phyloP scores from a whole-genome alignment of 257 asterid genomes.

The Schizonepeta tenuifolia region DNA sequence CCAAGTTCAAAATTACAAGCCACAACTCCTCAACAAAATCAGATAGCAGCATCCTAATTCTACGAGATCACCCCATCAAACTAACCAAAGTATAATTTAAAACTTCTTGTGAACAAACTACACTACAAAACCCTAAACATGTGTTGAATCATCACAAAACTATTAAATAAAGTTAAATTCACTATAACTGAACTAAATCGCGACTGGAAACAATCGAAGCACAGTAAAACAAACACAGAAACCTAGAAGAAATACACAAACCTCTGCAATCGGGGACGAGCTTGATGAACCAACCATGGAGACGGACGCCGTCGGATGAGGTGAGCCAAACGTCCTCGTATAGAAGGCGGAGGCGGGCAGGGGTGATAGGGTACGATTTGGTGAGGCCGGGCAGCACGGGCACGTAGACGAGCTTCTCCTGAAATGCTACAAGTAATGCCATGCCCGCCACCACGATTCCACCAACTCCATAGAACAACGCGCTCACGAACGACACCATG shows the following conservation, averaged over 20 bases:
- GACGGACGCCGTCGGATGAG: constrained; percentile 96
- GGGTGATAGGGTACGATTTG: constrained; percentile 88
- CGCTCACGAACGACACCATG: constrained; percentile 84
- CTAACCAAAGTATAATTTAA: constrained; percentile 22
- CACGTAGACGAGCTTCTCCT: constrained; percentile 93
- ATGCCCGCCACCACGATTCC: constrained; percentile 90
- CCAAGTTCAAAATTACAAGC: constrained; percentile 12
- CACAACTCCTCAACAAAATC: constrained; percentile 15
- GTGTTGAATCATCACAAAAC: constrained; percentile 12
- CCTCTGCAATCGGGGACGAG: constrained; percentile 79
- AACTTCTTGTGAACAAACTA: not conserved
- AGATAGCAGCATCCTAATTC: constrained; percentile 13
- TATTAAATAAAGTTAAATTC: not conserved
- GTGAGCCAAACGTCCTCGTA: constrained; percentile 98
- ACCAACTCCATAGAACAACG: constrained; percentile 78
- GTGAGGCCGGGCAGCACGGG: constrained; percentile 95
- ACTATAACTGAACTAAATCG: constrained; percentile 10
- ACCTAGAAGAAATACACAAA: not conserved
- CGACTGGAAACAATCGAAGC: not conserved
- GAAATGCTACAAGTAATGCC: constrained; percentile 94
- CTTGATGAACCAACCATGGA: constrained; percentile 96
- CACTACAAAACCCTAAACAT: constrained; percentile 34
- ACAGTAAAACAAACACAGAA: not conserved
- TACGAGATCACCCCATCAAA: constrained; percentile 18
- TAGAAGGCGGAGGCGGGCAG: constrained; percentile 78